A percentile compares a stretch with the other conserved stretches of the same genome.
Evolutionary conservation across 306 rosid species (phyloP).

Genomic region (Cajanus cajan): DNA sequence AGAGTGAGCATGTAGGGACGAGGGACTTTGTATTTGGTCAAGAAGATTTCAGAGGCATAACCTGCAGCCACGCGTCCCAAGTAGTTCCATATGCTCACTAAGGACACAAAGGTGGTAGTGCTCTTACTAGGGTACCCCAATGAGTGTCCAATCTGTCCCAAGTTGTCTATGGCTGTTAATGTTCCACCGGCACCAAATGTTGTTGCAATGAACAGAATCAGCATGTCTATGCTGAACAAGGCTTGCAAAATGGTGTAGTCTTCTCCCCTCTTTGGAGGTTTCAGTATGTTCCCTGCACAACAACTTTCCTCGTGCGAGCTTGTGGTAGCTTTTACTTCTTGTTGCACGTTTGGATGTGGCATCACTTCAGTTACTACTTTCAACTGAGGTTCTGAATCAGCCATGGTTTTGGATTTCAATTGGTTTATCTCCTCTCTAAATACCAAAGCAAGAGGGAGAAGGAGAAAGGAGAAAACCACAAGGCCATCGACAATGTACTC

Average conservation of each 20-base stretch:
- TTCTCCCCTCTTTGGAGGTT: conserved; percentile 66
- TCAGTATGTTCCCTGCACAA: conserved; percentile 38
- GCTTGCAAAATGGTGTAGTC: conserved; percentile 74
- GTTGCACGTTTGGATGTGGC: conserved; percentile 6
- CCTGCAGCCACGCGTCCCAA: conserved; percentile 58
- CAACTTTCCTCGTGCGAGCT: conserved; percentile 16
- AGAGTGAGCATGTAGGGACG: conserved; percentile 58
- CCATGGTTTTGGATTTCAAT: conserved; percentile 29
- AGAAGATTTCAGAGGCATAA: conserved; percentile 54
- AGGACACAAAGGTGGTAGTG: conserved; percentile 62
- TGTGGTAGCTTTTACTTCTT: background rate
- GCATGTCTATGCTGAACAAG: conserved; percentile 66
- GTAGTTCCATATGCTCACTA: conserved; percentile 75
- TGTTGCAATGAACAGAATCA: conserved; percentile 47
- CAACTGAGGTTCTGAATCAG: conserved; percentile 11
- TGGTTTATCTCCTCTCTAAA: conserved; percentile 44
- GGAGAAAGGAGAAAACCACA: conserved; percentile 41
- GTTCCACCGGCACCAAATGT: conserved; percentile 64
- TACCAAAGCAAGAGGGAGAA: conserved; percentile 54
- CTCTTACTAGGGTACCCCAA: conserved; percentile 54
- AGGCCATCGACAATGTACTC: conserved; percentile 35
- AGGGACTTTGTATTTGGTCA: conserved; percentile 59
- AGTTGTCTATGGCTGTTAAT: conserved; percentile 65
- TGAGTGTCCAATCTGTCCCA: conserved; percentile 71
- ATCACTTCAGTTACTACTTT: conserved; percentile 18